Evolutionary conservation across 148 eudicot genomes (phyloP), one percentile per base, ranked within the genome.

Genomic region (Tetragonia tetragonoides): DNA sequence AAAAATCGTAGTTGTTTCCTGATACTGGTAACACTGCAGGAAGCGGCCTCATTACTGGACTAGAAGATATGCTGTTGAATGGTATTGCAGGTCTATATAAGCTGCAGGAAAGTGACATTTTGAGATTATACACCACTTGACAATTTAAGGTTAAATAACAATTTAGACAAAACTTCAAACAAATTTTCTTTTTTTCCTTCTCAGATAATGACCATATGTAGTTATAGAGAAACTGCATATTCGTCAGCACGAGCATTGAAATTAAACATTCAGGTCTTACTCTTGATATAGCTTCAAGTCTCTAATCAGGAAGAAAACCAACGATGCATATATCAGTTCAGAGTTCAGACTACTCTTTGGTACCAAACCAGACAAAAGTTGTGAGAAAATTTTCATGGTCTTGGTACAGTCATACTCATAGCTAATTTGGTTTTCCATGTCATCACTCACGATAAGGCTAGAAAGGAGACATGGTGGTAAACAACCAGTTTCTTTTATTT

Each of bases 1-100:
- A 92, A 71, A 90, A 90, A 76, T 92, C 97, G 24, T 88, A 92
- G 59, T 92, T 88, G 53, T 87, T 75, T 10, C 92, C 94, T 38
- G 87, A 89, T 73, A 84, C 84, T n/a, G 86, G 83, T 59, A 83
- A 66, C 28, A 71, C 70, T 21, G 85, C 67, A 42, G 75, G 77
- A 69, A 65, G n/a, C n/a, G n/a, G 77, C 73, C 77, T 70, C 66
- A 23, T 70, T 15, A 76, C 83, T 41, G 79, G 73, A 12, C 53
- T 7, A 37, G 70, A 46, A 37, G 83, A 51, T 24, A 34, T 24
- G 2, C 81, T 80, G 39, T 60, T 78, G n/a, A 77, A 7, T n/a
- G 84, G 57, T 3, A 44, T 51, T 74, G 63, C 83, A 1, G 83
- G 81, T 46, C 74, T 65, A 39, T 75, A 61, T 54, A 81, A 62